Base-by-base conservation (phyloP, 345 rosid species). In the Gossypioides kirkii region DNA sequence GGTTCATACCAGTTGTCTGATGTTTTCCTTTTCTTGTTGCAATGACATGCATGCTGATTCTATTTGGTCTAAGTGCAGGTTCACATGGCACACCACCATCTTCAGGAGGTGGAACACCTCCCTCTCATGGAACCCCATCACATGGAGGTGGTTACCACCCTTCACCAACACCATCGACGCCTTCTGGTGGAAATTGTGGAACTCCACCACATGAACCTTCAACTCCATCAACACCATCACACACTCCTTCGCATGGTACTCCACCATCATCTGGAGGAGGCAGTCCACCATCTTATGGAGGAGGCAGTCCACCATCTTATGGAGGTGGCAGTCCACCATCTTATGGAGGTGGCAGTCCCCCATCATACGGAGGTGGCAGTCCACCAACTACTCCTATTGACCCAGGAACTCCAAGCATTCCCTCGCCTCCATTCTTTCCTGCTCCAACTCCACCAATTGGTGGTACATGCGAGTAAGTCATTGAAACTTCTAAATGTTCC, bases 401-500 rank as follows among this genome's bases (percentile, higher is more conserved):
- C 41, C 96, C 96, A 6, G 90, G 90, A 64, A 86, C 92, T 50
- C 95, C 96, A 56, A 52, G 74, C 38, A 36, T 58, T 64, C 86
- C 88, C 13, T 61, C 86, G 1, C 90, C 89, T 63, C 92, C 92
- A 22, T 86, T 54, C 66, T 28, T 67, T 50, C 91, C 88, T 56
- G 91, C 88, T 76, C 97, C 98, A 3, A 83, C 80, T 71, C 87
- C 95, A 50, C 88, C 92, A 36, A 49, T 78, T 77, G 76, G 86
- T 10, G 92, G 92, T 73, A 84, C 98, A 43, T 95, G 98, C 99
- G 87, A 84, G 99, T 95, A 84, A 84, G 98, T 81, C 8, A 11
- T 60, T 13, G 18, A 32, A 63, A 18, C 60, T 62, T 62, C 25
- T 28, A 54, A 2, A 36, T 17, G 68, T 38, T 66, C 4, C 10